Percentiles rank a stretch among this genome's conserved stretches.
phyloP scores from a whole-genome alignment of 345 rosid species.

The Garcia nutans region DNA sequence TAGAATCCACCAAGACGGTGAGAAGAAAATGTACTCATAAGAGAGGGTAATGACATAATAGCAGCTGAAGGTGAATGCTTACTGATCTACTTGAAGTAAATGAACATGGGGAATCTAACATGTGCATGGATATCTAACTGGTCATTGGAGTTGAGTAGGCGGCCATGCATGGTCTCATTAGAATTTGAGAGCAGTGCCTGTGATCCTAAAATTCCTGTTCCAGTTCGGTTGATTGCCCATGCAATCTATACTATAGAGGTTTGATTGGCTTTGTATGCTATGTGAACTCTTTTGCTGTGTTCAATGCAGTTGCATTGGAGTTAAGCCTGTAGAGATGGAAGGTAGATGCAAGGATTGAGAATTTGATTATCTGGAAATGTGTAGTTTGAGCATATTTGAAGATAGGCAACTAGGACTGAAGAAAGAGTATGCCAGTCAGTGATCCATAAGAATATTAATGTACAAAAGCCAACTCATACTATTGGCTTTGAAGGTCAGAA shows the following conservation, averaged over 20 bases:
- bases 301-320: constrained; percentile 33
- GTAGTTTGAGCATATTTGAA: constrained; percentile 24
- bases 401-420: constrained; percentile 3
- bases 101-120: not conserved
- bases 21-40: not conserved
- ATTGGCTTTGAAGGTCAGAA: not conserved
- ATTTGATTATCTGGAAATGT: constrained; percentile 15
- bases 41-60: not conserved
- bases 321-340: constrained; percentile 23
- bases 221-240: constrained; percentile 30
- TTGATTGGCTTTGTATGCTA: constrained; percentile 25
- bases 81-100: not conserved
- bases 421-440: constrained; percentile 8
- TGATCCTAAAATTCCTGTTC: constrained; percentile 25
- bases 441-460: not conserved
- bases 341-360: constrained; percentile 23
- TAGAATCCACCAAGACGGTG: not conserved
- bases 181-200: constrained; percentile 29
- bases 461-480: not conserved
- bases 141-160: constrained; percentile 23
- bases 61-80: not conserved
- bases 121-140: not conserved
- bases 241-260: constrained; percentile 27
- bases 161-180: constrained; percentile 2
- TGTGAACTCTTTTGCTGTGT: constrained; percentile 7